Conservation (phyloP, 345 rosid species). For the Populus nigra region DNA sequence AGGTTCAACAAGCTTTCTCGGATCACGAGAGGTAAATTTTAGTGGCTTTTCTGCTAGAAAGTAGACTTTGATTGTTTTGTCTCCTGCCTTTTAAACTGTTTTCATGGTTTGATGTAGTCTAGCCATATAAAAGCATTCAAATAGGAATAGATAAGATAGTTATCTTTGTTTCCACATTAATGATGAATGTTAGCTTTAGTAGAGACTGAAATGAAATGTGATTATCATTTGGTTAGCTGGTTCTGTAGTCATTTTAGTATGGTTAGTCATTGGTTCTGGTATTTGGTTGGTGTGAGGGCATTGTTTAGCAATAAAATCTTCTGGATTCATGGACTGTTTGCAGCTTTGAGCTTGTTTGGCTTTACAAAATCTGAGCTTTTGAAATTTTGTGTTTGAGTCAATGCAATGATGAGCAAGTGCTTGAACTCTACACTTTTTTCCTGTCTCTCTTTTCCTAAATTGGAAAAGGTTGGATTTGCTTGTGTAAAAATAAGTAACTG, state of each 20-base stretch:
- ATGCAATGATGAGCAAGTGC: background rate
- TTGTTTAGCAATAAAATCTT: background rate
- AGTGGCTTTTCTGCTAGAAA: background rate
- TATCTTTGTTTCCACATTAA: background rate
- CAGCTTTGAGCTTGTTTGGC: background rate
- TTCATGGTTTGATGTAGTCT: background rate
- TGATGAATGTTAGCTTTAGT: background rate
- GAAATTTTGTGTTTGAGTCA: background rate
- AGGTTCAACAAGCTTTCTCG: constrained; percentile 67
- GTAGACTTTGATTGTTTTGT: background rate
- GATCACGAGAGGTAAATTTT: constrained; percentile 54
- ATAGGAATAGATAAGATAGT: background rate
- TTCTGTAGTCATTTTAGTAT: background rate
- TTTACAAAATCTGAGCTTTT: background rate
- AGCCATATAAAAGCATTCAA: background rate
- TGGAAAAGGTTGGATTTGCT: background rate
- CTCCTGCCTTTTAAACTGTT: background rate
- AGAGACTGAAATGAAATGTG: background rate
- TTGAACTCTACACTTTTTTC: background rate
- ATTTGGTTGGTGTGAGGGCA: too few relatives aligned
- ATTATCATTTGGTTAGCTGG: background rate
- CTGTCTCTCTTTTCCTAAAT: background rate
- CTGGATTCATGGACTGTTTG: background rate
- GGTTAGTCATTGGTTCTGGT: background rate
- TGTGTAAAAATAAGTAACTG: background rate